Percentiles rank a stretch among this genome's conserved stretches.
phyloP scores from a whole-genome alignment of 2,329 filamentous ascomycete genomes.

The Emergomyces africanus region DNA sequence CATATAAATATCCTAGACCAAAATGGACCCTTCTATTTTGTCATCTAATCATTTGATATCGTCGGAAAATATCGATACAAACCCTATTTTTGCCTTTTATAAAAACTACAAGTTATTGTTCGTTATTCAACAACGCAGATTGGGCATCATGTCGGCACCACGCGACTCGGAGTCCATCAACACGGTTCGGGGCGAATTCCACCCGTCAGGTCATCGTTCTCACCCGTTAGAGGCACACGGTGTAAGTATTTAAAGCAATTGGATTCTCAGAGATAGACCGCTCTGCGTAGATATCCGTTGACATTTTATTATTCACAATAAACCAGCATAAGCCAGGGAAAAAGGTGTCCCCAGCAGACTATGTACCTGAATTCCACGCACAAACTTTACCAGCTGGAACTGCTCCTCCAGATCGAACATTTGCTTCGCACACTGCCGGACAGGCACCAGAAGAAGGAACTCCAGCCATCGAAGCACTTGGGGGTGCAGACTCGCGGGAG shows the following conservation, averaged over 20 bases:
- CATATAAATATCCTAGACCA: background rate
- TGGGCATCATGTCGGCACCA: conserved; percentile 14
- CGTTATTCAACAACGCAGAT: background rate
- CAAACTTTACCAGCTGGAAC: conserved; percentile 49
- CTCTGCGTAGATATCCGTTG: conserved; percentile 2
- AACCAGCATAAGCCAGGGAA: conserved; percentile 50
- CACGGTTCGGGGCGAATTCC: conserved; percentile 44
- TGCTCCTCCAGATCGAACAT: conserved; percentile 43
- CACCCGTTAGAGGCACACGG: conserved; percentile 43
- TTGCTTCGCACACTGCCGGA: conserved; percentile 29
- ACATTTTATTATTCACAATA: conserved; percentile 5
- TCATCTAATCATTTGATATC: background rate
- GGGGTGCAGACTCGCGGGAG: conserved; percentile 40
- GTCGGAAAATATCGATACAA: background rate
- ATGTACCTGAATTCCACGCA: conserved; percentile 52
- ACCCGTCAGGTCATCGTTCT: conserved; percentile 36
- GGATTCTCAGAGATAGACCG: background rate
- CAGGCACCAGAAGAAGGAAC: conserved; percentile 18
- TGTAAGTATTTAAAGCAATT: conserved; percentile 29
- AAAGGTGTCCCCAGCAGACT: conserved; percentile 40
- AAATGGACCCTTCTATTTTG: background rate
- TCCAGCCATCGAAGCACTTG: conserved; percentile 33
- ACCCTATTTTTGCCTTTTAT: background rate
- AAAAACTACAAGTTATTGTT: too few species aligned
- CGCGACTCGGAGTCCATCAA: conserved; percentile 41